These are phyloP conservation scores for Orbilia brochopaga DNA, from an alignment of 2,329 filamentous ascomycete species.

Conservation along the genomic window DNA sequence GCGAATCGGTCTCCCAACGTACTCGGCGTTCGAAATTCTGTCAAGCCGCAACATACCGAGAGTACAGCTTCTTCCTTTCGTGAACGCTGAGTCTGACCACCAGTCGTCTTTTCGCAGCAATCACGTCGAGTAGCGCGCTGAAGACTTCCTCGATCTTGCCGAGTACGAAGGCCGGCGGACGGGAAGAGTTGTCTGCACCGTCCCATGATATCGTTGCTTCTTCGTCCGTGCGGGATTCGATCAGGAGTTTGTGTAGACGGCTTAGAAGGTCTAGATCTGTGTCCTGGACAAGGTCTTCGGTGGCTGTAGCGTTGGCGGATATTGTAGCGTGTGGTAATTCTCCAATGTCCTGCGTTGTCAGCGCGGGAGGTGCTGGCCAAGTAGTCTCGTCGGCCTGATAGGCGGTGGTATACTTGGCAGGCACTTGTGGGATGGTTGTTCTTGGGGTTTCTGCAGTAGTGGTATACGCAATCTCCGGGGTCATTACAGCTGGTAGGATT, in stretches of 20 bases:
- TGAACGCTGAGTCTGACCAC: constrained; percentile 25
- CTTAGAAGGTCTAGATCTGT: constrained; percentile 11
- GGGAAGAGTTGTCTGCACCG: constrained; percentile 30
- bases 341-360: constrained; percentile 24
- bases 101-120: constrained; percentile 21
- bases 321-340: constrained; percentile 23
- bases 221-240: constrained; percentile 18
- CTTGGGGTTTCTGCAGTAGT: not conserved
- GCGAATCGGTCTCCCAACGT: not conserved
- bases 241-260: constrained; percentile 18
- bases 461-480: not conserved
- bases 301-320: not conserved
- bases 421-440: not conserved
- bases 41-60: constrained; percentile 9
- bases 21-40: constrained; percentile 1
- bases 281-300: not conserved
- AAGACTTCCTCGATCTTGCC: constrained; percentile 45
- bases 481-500: not conserved
- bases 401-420: not conserved
- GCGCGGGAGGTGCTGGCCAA: not conserved
- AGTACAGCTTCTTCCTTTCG: constrained; percentile 12
- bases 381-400: not conserved
- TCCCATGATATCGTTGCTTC: constrained; percentile 22
- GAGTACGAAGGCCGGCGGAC: constrained; percentile 26
- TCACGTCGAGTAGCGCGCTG: constrained; percentile 25